Base-by-base conservation (phyloP, 805 yeast species). In the Spathaspora arborariae region DNA sequence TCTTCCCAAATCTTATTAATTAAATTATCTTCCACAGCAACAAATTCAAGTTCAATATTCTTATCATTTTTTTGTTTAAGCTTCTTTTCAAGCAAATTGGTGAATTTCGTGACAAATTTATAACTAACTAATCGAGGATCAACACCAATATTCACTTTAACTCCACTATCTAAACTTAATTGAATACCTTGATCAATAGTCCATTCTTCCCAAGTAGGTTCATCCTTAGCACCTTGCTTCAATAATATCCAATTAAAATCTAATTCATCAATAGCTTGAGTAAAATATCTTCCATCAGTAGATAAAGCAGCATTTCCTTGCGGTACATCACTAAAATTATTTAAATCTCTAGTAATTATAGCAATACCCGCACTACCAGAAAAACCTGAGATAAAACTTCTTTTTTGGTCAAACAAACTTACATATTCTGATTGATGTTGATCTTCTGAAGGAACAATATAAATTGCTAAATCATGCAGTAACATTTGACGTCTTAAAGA, bases 1-100 rank as follows among this genome's bases (percentile, higher is more conserved):
- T 70, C 56, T 5, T 69, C 67, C 96, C 96, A 90, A 16, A 90
- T 82, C 20, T 58, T 56, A 56, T 88, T 97, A 24, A 94, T 70
- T 54, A 94, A 72, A 61, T 92, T 92, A 13, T 70, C 76, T 45
- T 61, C 58, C n/a, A 77, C 64, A 0, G 81, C 67, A 7, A 71
- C 67, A 11, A 80, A 56, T 48, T 67, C 74, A 11, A 79, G 54
- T 47, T 67, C 72, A 16, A 76, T 72, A 33, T 60, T 59, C 6
- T 59, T 51, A 20, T 56, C 47, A 21, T 51, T 42, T 11, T 50
- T 50, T 3, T 50, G 51, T 15, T 50, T 54, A 10, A 60, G 39
- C 38, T 64, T 64, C 3, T 60, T 54, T 19, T 59, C 56, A 42
- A 78, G 64, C 56, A 20, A 79, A 50, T 43, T 60, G 56, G 49